Evolutionary conservation across 192 early-diverging fungal species (phyloP).

Genomic region (Mortierella alpina): DNA sequence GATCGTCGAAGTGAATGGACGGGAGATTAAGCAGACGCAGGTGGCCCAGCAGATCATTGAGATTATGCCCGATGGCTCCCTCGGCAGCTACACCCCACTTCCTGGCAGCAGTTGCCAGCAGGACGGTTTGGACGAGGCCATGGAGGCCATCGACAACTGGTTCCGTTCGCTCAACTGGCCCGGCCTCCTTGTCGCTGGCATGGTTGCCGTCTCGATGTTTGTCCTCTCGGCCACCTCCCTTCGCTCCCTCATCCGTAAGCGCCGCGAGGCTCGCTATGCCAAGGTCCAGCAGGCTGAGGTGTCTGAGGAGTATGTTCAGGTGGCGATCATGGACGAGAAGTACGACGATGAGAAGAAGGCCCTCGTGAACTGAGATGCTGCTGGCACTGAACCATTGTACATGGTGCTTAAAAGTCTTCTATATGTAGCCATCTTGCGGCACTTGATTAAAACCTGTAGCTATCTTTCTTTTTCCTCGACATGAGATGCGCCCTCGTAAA

Average conservation of each 20-base stretch:
- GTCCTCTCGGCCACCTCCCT: conserved; percentile 32
- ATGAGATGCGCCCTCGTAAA: too few species aligned
- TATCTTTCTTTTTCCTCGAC: too few species aligned
- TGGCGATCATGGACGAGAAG: conserved; percentile 40
- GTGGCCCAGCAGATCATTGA: conserved; percentile 67
- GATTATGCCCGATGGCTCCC: conserved; percentile 57
- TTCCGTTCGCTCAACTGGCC: conserved; percentile 48
- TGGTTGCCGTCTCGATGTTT: conserved; percentile 34
- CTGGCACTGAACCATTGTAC: not conserved
- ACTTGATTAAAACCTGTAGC: too few species aligned
- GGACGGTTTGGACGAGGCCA: conserved; percentile 20
- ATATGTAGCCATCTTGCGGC: not conserved
- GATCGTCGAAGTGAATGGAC: conserved; percentile 66
- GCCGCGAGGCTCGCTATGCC: conserved; percentile 32
- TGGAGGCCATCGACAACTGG: conserved; percentile 38
- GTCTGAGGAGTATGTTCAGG: conserved; percentile 32
- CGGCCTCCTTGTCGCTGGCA: conserved; percentile 13
- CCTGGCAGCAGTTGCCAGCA: conserved; percentile 14
- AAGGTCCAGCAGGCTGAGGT: conserved; percentile 27
- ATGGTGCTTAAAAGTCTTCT: not conserved
- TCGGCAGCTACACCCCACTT: conserved; percentile 55
- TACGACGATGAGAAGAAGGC: conserved; percentile 44
- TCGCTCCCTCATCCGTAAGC: conserved; percentile 33
- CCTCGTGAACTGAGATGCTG: not conserved
- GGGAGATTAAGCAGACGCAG: conserved; percentile 62